These are phyloP conservation scores for Tolypocladium amazonense DNA, from an alignment of 2,329 filamentous ascomycete genomes.

Conservation along the genomic window DNA sequence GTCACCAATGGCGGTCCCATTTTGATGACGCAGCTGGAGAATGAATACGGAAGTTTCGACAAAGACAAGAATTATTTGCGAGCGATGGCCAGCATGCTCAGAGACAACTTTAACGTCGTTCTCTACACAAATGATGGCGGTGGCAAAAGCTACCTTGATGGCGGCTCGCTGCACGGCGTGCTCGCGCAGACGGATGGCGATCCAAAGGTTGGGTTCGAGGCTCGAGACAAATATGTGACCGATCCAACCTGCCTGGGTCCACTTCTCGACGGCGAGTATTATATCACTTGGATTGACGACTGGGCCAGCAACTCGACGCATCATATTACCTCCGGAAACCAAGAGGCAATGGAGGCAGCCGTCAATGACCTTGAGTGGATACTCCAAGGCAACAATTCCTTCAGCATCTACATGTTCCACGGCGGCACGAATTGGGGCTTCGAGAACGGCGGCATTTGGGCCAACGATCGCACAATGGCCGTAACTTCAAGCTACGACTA, in stretches of 20 bases:
- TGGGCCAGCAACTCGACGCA: constrained; percentile 16
- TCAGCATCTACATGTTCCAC: constrained; percentile 43
- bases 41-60: constrained; percentile 40
- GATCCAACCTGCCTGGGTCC: constrained; percentile 31
- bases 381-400: constrained; percentile 17
- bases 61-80: constrained; percentile 31
- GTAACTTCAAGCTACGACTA: constrained; percentile 41
- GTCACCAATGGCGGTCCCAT: constrained; percentile 32
- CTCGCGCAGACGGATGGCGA: constrained; percentile 36
- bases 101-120: constrained; percentile 26
- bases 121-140: constrained; percentile 41
- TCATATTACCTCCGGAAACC: constrained; percentile 24
- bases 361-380: constrained; percentile 10
- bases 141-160: constrained; percentile 28
- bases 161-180: constrained; percentile 30
- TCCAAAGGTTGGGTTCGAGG: constrained; percentile 14
- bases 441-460: constrained; percentile 33
- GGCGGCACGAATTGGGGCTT: constrained; percentile 41
- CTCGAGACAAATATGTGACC: constrained; percentile 30
- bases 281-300: constrained; percentile 4
- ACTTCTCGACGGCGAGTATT: constrained; percentile 31
- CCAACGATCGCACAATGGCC: constrained; percentile 21
- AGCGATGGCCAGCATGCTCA: constrained; percentile 29
- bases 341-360: neutral
- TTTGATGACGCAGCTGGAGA: constrained; percentile 40